Evolutionary conservation across 2,329 filamentous ascomycete species (phyloP), one percentile per base, ranked within the genome.

Genomic region (Pseudogymnoascus sp.): DNA sequence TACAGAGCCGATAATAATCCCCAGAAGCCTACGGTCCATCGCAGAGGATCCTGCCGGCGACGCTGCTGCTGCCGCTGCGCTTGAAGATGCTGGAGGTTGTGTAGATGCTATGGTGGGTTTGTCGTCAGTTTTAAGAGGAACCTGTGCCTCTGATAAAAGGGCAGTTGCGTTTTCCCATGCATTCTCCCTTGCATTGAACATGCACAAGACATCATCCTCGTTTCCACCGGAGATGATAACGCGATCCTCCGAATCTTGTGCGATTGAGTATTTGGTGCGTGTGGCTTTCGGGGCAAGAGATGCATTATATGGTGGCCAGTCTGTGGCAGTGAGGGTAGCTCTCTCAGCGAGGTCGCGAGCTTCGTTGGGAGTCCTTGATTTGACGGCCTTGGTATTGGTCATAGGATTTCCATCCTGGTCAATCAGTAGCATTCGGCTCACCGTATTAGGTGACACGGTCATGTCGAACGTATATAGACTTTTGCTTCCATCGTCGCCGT

Each of bases 201-300:
- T 83, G 65, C 82, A 84, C 4, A 97, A 70, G 0, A 88, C 81
- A 63, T 89, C 81, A 1, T 87, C 75, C 5, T 77, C 73, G 66
- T 82, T 85, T 25, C 91, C 91, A 47, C 91, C 90, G n/a, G 87
- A 85, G 63, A 96, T 84, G 12, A 94, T 88, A 1, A 93, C 83
- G 65, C 87, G 75, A 3, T 88, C 89, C 62, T 75, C 73, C 1
- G 80, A 69, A 63, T 83, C 85, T 67, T 87, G 60, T 0, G 91
- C 89, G 14, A 96, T 72, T 0, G 89, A 87, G 69, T 85, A 95
- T 53, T 84, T 82, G n/a, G 78, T 78, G 65, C 91, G 82, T 5
- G 79, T 83, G 7, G 74, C 77, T 1, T 75, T 81, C 0, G 92
- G 89, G 0, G 89, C 92, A 41, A 86, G 74, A 0, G 86, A 88